Evolutionary conservation across 108 stramenopile species (phyloP), one percentile per base, ranked within the genome.

Genomic region (Skeletonema tropicum): DNA sequence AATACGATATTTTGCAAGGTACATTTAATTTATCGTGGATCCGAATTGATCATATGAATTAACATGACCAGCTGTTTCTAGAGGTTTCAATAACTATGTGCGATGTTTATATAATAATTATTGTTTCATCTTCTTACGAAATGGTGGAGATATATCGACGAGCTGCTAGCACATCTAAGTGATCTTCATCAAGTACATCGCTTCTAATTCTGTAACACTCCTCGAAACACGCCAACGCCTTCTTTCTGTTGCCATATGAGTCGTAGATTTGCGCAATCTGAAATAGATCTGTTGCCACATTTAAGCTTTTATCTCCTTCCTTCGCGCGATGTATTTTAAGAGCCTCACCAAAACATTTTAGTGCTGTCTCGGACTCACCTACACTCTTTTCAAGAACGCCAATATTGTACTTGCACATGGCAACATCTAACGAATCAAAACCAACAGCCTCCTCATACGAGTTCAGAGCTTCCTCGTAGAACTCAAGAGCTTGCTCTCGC

Each of bases 341-440:
- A 6, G 89, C 76, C 65, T 89, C 77, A n/a, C 85, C 66, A 66
- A 89, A 89, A 38, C 63, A 66, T 49, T 76, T 68, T 57, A 92
- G 83, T 66, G 87, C 79, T 29, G 77, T 69, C 48, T 81, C 60
- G 1, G 74, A 49, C 15, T 79, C 70, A 10, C 88, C 88, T 11
- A 75, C 42, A 41, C 77, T 77, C 73, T 89, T 68, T 30, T 89
- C 73, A 17, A 83, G 45, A 64, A 88, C 78, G 13, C 88, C 91
- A 32, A 89, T 86, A 35, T 84, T 69, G 60, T 92, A 80, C 60
- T 85, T 61, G 30, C 82, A 84, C 11, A 72, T 21, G 21, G 85
- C 91, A 52, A 86, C 91, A 75, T 92, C 91, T 21, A 67, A 64
- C 46, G 87, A 82, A 59, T 87, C 82, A 45, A 77, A 38, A 31